phyloP scores from a whole-genome alignment of 331 rosid species.

The Malus hybrid region DNA sequence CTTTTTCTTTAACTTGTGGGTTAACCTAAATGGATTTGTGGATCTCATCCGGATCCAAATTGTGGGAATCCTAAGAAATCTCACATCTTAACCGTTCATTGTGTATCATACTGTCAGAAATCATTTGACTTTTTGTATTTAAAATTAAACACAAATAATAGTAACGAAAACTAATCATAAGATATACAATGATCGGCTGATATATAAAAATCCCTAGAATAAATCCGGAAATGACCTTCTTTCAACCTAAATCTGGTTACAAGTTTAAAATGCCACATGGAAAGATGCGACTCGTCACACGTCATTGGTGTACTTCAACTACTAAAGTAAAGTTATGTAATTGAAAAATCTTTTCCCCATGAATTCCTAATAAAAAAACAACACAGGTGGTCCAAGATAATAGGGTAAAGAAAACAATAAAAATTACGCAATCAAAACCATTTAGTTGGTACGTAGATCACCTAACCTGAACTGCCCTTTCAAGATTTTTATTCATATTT shows the following conservation, averaged over 20 bases:
- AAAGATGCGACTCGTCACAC: background rate
- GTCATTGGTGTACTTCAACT: background rate
- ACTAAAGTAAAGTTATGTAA: background rate
- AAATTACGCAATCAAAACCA: background rate
- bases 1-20: background rate
- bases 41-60: too few species aligned
- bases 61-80: too few species aligned
- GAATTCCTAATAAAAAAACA: background rate
- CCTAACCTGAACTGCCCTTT: constrained; percentile 68
- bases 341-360: too few species aligned
- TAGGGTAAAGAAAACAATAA: constrained; percentile 3
- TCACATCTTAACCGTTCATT: too few species aligned
- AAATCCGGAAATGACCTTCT: too few species aligned
- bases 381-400: constrained; percentile 2
- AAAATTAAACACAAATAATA: too few species aligned
- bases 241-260: background rate
- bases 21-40: background rate
- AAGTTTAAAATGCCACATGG: constrained; percentile 4
- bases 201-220: too few species aligned
- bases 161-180: fast-evolving
- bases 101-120: too few species aligned
- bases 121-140: too few species aligned
- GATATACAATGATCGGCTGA: too few species aligned
- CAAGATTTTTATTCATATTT: constrained; percentile 4
- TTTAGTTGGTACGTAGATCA: constrained; percentile 58